Conservation (phyloP, 2,329 filamentous ascomycete genomes). For the Colletotrichum aenigma region DNA sequence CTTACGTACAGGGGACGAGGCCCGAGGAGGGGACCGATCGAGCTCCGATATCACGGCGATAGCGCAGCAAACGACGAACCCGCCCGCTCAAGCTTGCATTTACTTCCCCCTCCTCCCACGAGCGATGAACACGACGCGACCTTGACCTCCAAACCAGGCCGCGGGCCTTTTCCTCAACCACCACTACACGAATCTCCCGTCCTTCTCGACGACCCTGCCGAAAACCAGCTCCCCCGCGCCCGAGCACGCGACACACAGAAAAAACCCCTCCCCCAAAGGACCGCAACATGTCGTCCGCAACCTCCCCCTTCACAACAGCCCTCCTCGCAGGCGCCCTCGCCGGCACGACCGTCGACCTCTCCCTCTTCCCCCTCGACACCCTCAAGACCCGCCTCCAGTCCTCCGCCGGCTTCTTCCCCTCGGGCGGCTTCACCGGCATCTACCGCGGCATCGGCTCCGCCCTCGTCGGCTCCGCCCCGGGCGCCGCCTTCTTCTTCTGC, state of each 20-base stretch:
- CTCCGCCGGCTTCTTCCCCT: slow-evolving; percentile 74
- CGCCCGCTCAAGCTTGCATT: neutral
- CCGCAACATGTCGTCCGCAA: slow-evolving; percentile 16
- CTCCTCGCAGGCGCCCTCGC: slow-evolving; percentile 86
- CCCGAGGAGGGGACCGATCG: neutral
- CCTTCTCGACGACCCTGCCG: neutral
- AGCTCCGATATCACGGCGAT: slow-evolving; percentile 9
- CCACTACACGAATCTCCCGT: neutral
- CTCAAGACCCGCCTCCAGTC: slow-evolving; percentile 98
- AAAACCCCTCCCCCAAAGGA: neutral
- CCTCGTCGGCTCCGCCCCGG: slow-evolving; percentile 88
- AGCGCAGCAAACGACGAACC: neutral
- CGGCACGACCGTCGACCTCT: slow-evolving; percentile 94
- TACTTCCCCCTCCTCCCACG: neutral
- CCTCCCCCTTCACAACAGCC: slow-evolving; percentile 58
- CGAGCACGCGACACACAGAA: neutral
- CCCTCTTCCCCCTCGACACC: slow-evolving; percentile 97
- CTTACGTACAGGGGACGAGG: neutral
- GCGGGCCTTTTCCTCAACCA: neutral
- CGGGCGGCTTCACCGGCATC: slow-evolving; percentile 88
- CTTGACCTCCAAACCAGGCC: neutral
- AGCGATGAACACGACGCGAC: neutral
- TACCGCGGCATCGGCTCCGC: slow-evolving; percentile 92
- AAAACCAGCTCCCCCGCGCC: neutral
- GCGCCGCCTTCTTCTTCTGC: slow-evolving; percentile 96